Evolutionary conservation across 2,329 filamentous ascomycete species (phyloP).

Genomic region (Proliferodiscus dingleyae): DNA sequence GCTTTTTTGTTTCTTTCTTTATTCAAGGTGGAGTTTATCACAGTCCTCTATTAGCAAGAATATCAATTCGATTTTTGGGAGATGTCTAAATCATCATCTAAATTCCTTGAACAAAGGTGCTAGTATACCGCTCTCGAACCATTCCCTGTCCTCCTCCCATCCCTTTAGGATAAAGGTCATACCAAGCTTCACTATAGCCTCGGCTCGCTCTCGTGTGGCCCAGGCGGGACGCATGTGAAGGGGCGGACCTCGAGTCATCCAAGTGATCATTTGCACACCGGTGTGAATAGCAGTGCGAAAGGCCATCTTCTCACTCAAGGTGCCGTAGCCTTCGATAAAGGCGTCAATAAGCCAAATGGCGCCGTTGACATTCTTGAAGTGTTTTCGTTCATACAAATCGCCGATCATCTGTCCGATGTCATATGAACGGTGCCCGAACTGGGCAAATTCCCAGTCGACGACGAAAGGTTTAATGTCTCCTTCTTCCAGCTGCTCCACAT

Average conservation of each 20-base stretch:
- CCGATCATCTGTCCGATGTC: constrained; percentile 58
- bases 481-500: constrained; percentile 29
- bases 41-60: too few relatives aligned
- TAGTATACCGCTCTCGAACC: constrained; percentile 34
- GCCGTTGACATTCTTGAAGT: constrained; percentile 46
- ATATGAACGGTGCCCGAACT: constrained; percentile 43
- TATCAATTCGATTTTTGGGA: too few relatives aligned
- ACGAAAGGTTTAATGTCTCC: constrained; percentile 41
- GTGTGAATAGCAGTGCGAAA: constrained; percentile 50
- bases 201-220: constrained; percentile 43
- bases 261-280: constrained; percentile 49
- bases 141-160: constrained; percentile 45
- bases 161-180: constrained; percentile 47
- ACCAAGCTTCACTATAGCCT: constrained; percentile 40
- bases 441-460: constrained; percentile 54
- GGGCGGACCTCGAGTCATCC: constrained; percentile 32
- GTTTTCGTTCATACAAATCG: constrained; percentile 50
- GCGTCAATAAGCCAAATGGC: constrained; percentile 47
- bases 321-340: constrained; percentile 45
- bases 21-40: too few relatives aligned
- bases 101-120: constrained; percentile 7
- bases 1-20: too few relatives aligned
- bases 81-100: constrained; percentile 2
- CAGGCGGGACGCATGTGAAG: constrained; percentile 37
- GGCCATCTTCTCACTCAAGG: constrained; percentile 41